Base-by-base conservation (phyloP, 441 rosid genomes). In the Erysimum cheiri region DNA sequence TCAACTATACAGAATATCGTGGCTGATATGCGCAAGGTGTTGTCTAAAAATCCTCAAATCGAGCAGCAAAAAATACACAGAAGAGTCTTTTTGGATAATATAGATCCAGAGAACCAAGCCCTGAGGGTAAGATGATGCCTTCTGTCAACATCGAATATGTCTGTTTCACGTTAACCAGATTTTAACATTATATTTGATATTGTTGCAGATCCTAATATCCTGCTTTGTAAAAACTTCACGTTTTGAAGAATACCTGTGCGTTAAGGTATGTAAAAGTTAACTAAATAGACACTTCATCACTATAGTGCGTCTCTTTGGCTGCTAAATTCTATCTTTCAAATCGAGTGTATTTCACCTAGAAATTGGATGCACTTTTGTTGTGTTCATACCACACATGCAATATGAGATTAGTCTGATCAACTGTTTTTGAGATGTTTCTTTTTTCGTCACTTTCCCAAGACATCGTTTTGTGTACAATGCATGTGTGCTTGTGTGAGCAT, bases 11-110 rank as follows among this genome's bases (percentile, higher is more conserved):
- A 86, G 94, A 86, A 46, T 70, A 79, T 86, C 33, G 88, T 88
- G 31, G 91, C 91, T 28, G 94, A 88, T 75, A 88, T 88, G 94
- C 88, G 89, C 69, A 86, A 86, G 72, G 94, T 88, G 46, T 73
- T 88, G 82, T 87, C 91, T 5, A 86, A 88, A 80, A 86, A 81
- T 75, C 88, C 91, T 70, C 91, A 85, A 74, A 80, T 88, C 55
- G 94, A 88, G 78, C 94, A 88, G 71, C 84, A 88, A 69, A 84
- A 67, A 65, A 76, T 86, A 81, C 93, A 88, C 71, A 82, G 87
- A 80, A 83, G 93, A 84, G 91, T 88, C 37, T 88, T 86, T 69
- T 56, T 88, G 62, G 93, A 82, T 60, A 60, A 69, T 56, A 54
- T 86, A 43, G 50, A 85, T 77, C 84, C 85, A 52, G 89, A 88